Evolutionary conservation across 1,284 basidiomycete species (phyloP), one percentile per base, ranked within the genome.

Genomic region (Moesziomyces antarcticus): DNA sequence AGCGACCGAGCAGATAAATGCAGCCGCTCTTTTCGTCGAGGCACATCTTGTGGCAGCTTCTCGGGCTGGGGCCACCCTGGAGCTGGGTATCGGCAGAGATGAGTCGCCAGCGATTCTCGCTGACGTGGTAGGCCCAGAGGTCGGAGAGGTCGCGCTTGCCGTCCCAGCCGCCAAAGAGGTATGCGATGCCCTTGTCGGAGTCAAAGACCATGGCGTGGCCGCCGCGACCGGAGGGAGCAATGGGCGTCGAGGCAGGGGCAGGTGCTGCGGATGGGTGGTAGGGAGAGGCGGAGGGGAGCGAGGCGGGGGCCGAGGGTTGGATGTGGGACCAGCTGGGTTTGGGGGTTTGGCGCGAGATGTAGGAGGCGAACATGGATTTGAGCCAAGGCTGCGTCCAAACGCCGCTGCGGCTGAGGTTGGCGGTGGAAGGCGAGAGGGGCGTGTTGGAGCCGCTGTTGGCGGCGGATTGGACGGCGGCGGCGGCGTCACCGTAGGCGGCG

Each of bases 151-250:
- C 84, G 14, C 59, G 52, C 59, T 88, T 84, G 3, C 92, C 92
- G 70, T 92, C 89, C 89, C 90, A 93, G 0, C 92, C 92, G 1
- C 92, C 92, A 64, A 92, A 89, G 18, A 93, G 86, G 79, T 93
- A 93, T 14, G 93, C 89, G 46, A 88, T 84, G 6, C 89, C 88
- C 41, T 88, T 87, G 13, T 87, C 86, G 30, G 88, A 85, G 80
- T 93, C 92, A 69, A 93, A 88, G 75, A 91, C 92, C 90, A 93
- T 92, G 24, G 91, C 89, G 73, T 93, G 91, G 0, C 92, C 92
- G 20, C 92, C 91, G 2, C 92, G 88, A 8, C 80, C 75, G 0
- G 66, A 58, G 1, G 84, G 81, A 9, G 63, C 66, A 16, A 25
- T 44, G n/a, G 70, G 51, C 7, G 37, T 20, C 21, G 24, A 8